Evolutionary conservation across 164 flowering plant species (phyloP), one percentile per base, ranked within the genome.

Genomic region (Annona squamosa): DNA sequence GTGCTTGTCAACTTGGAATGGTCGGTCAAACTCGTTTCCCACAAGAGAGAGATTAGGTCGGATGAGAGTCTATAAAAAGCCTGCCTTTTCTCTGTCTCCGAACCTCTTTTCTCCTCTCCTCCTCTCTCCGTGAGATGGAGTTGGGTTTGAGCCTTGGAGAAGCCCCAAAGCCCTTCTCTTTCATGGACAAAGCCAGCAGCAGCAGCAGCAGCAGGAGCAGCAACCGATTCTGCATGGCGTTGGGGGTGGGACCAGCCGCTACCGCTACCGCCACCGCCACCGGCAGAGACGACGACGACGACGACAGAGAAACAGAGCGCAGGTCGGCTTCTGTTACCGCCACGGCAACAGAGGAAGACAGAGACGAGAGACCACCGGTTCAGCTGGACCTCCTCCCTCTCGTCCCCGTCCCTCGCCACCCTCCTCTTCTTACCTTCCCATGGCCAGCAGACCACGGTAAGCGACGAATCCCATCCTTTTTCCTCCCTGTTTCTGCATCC

Each of bases 121-220:
- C 45, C 68, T 47, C 17, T 4, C 56, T 19, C 68, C 65, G 12
- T 17, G 26, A 66, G 68, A 87, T 89, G 93, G 91, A 89, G 86
- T 78, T 89, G 52, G 93, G 85, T 72, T 75, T 89, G 77, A 86
- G 87, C 72, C 78, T 87, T 9, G 91, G 93, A 9, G 88, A 84
- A 43, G 45, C 79, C n/a, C 78, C 90, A 0, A 83, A 79, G 74
- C 70, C 86, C 13, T 78, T 86, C 45, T 10, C 80, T 5, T 78
- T 81, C 56, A 67, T 82, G 48, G 85, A 83, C 61, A 86, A 79
- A 3, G 46, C 75, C 13, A 72, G 70, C 6, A 85, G 70, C 62
- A 69, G 71, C 4, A 65, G 70, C 68, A 6, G 59, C 59, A 65
- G 70, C 68, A 6, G 59, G 13, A 79, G 76, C 18, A 82, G 82